Conservation (phyloP, 2,329 filamentous ascomycete genomes). For the Fusarium haematococcum region DNA sequence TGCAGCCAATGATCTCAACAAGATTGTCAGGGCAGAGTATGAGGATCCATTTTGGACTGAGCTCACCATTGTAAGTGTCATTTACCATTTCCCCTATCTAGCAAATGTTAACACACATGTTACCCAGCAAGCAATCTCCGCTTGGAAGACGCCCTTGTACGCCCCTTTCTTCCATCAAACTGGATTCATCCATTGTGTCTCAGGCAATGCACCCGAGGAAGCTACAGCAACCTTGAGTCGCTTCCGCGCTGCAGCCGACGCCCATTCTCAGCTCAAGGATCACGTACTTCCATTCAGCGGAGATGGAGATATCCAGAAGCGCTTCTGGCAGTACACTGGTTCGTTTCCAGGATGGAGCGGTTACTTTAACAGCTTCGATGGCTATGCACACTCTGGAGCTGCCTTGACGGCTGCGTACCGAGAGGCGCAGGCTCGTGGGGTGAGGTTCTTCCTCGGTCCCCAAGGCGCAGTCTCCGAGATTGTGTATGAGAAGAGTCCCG, state of each 20-base stretch:
- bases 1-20: slow-evolving; percentile 71
- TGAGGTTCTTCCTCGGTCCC: slow-evolving; percentile 41
- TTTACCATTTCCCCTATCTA: too few species aligned
- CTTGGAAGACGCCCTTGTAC: slow-evolving; percentile 65
- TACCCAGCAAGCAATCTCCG: slow-evolving; percentile 58
- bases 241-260: slow-evolving; percentile 54
- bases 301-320: neutral
- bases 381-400: slow-evolving; percentile 67
- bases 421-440: slow-evolving; percentile 48
- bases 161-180: slow-evolving; percentile 61
- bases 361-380: slow-evolving; percentile 68
- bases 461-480: slow-evolving; percentile 44
- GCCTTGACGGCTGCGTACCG: slow-evolving; percentile 61
- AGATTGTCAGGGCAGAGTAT: slow-evolving; percentile 70
- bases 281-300: slow-evolving; percentile 50
- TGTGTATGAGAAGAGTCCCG: slow-evolving; percentile 33
- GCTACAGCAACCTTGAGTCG: slow-evolving; percentile 59
- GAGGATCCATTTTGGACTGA: slow-evolving; percentile 68
- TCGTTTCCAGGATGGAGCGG: slow-evolving; percentile 63
- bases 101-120: neutral
- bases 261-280: slow-evolving; percentile 52
- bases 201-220: slow-evolving; percentile 59
- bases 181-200: slow-evolving; percentile 60
- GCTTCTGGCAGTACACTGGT: slow-evolving; percentile 60
- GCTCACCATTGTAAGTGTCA: slow-evolving; percentile 58